Evolutionary conservation across 176 grass and related monocot genomes (phyloP).

Genomic region (Eragrostis curvula): DNA sequence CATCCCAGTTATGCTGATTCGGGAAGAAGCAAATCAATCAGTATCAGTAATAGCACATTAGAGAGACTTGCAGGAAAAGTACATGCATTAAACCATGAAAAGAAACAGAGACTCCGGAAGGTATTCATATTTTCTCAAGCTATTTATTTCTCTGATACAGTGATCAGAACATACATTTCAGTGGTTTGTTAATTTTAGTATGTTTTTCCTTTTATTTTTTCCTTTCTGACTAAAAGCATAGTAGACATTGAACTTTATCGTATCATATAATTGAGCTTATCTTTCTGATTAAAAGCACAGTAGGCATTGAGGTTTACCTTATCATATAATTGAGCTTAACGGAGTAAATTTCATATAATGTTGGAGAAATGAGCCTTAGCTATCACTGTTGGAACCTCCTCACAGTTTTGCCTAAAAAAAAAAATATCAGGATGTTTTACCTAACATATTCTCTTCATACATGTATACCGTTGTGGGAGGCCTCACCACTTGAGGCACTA

Average conservation of each 20-base stretch:
- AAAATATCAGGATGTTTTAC: conserved; percentile 1
- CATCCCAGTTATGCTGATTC: conserved; percentile 73
- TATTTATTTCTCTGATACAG: conserved; percentile 4
- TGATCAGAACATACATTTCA: not conserved
- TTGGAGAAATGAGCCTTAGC: not conserved
- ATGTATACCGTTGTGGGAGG: no score
- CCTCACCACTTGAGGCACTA: no score
- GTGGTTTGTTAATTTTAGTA: not conserved
- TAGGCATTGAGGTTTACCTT: not conserved
- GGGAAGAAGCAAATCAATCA: conserved; percentile 48
- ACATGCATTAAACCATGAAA: conserved; percentile 73
- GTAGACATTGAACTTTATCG: not conserved
- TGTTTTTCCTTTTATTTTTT: not conserved
- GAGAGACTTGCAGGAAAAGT: conserved; percentile 60
- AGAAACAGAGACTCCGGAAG: conserved; percentile 74
- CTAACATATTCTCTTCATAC: not conserved
- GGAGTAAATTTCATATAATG: conserved; percentile 10
- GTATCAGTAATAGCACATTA: conserved; percentile 68
- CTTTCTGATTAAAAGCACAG: not conserved
- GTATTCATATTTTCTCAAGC: conserved; percentile 32
- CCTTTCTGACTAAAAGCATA: not conserved
- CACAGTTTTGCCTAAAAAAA: not conserved
- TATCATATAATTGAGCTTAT: not conserved
- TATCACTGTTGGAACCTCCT: not conserved
- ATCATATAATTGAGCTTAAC: not conserved